These are phyloP conservation scores for Alternaria postmessia DNA, from an alignment of 2,329 filamentous ascomycete species.

Conservation along the genomic window DNA sequence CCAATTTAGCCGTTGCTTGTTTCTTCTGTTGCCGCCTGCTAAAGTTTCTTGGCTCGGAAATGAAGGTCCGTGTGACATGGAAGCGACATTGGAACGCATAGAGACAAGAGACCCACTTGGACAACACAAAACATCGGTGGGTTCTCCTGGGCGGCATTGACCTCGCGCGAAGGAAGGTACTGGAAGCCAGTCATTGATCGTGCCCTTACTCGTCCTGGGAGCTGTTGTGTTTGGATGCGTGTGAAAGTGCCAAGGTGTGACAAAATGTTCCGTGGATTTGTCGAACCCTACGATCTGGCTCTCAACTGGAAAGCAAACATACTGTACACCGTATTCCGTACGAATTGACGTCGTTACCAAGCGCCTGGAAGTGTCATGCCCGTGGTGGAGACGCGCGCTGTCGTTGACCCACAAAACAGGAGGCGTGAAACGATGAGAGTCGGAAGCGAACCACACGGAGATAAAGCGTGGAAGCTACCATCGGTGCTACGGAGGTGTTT, in stretches of 20 bases:
- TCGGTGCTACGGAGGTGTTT: neutral
- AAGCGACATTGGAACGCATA: slow-evolving; percentile 2
- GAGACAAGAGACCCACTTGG: neutral
- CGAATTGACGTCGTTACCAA: neutral
- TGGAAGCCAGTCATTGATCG: neutral
- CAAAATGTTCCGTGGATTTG: neutral
- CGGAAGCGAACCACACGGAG: slow-evolving; percentile 9
- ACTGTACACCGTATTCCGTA: neutral
- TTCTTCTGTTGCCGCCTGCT: neutral
- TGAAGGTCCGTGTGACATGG: slow-evolving; percentile 1
- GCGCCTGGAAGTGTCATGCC: slow-evolving; percentile 4
- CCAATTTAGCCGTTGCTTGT: slow-evolving; percentile 4
- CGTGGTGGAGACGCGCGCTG: slow-evolving; percentile 11
- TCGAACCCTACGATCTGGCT: neutral
- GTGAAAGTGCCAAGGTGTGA: neutral
- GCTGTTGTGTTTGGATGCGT: neutral
- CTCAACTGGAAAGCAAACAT: neutral
- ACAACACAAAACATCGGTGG: slow-evolving; percentile 4
- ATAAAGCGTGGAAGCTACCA: neutral
- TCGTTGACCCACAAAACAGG: slow-evolving; percentile 4
- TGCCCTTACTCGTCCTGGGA: no score
- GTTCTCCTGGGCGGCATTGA: neutral
- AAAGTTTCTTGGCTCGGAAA: slow-evolving; percentile 1
- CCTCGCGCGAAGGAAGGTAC: neutral
- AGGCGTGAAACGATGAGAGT: slow-evolving; percentile 12